Evolutionary conservation across 345 rosid genomes (phyloP).

Genomic region (Garcia nutans): DNA sequence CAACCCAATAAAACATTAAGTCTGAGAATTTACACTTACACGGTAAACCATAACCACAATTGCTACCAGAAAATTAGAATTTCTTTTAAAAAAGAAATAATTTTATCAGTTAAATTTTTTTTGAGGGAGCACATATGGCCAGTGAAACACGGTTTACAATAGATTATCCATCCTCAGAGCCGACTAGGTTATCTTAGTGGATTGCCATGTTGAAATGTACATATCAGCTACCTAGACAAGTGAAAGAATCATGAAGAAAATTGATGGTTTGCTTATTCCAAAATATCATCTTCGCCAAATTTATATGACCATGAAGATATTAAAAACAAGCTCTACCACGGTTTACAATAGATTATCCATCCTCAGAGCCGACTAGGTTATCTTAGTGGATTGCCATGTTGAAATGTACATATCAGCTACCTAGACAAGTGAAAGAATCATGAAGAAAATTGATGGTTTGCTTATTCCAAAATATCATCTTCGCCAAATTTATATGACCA

Average conservation of each 20-base stretch:
- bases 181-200: too few species aligned
- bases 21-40: background rate
- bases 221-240: background rate
- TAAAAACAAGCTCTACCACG: background rate
- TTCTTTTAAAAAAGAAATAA: too few species aligned
- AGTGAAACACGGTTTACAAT: background rate
- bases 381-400: background rate
- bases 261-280: background rate
- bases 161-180: background rate
- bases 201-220: background rate
- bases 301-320: background rate
- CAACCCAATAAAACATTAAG: background rate
- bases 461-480: background rate
- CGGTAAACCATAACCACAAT: background rate
- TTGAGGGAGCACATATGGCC: background rate
- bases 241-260: background rate
- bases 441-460: background rate
- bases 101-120: too few species aligned
- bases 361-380: background rate
- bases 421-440: background rate
- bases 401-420: background rate
- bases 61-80: background rate
- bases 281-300: background rate
- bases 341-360: background rate
- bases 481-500: background rate